phyloP scores from a whole-genome alignment of 2,329 filamentous ascomycete species.

The Pseudopithomyces maydicus region DNA sequence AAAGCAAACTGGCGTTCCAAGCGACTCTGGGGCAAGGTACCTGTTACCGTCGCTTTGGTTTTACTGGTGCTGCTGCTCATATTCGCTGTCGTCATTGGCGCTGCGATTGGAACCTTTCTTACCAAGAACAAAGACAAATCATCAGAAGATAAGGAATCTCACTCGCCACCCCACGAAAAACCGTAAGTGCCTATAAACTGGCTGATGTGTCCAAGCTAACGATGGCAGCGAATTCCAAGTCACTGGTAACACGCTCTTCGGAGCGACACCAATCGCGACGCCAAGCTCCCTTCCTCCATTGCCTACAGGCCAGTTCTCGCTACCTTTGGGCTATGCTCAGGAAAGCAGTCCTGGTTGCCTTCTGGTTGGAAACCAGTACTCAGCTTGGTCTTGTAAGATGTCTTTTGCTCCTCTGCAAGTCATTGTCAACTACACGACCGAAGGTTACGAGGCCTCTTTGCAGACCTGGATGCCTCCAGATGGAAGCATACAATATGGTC shows the following conservation, averaged over 20 bases:
- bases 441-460: constrained; percentile 25
- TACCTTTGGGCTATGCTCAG: constrained; percentile 54
- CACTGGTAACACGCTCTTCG: constrained; percentile 53
- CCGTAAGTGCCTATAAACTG: constrained; percentile 30
- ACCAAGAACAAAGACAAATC: constrained; percentile 44
- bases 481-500: constrained; percentile 61
- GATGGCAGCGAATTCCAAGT: constrained; percentile 47
- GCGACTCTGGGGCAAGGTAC: constrained; percentile 55
- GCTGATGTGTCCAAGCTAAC: constrained; percentile 17
- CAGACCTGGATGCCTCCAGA: constrained; percentile 38
- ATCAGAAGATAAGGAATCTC: constrained; percentile 16
- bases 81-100: constrained; percentile 56
- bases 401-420: constrained; percentile 41
- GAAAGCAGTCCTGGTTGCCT: constrained; percentile 57
- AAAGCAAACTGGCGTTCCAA: constrained; percentile 46
- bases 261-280: constrained; percentile 56
- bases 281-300: constrained; percentile 52
- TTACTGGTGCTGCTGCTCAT: constrained; percentile 53
- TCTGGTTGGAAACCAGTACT: constrained; percentile 48
- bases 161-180: constrained; percentile 24
- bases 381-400: constrained; percentile 58
- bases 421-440: constrained; percentile 22
- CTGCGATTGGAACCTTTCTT: constrained; percentile 59
- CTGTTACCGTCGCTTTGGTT: constrained; percentile 57
- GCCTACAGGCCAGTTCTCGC: constrained; percentile 55